These are phyloP conservation scores for Penicillium canariense DNA, from an alignment of 495 filamentous ascomycete species.

Conservation along the genomic window DNA sequence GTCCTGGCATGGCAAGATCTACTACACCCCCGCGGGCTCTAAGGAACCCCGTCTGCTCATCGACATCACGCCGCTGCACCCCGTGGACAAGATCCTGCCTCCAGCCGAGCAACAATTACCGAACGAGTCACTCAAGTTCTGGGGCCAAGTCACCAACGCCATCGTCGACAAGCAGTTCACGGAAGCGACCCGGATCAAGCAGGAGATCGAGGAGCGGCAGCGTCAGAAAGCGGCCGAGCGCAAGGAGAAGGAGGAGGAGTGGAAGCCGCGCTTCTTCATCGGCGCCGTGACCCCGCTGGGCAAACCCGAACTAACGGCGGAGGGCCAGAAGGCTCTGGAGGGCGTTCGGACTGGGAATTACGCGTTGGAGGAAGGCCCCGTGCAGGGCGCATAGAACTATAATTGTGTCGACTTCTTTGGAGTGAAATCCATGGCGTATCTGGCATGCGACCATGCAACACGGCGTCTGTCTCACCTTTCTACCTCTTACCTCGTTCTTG, in stretches of 20 bases:
- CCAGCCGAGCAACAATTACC: conserved; percentile 73
- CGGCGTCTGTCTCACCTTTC: conserved; percentile 15
- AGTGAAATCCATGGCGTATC: conserved; percentile 26
- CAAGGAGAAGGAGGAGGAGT: conserved; percentile 61
- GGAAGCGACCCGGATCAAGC: conserved; percentile 81
- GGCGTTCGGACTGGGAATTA: conserved; percentile 64
- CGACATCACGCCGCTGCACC: conserved; percentile 77
- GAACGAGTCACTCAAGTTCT: conserved; percentile 88
- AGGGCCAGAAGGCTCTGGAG: conserved; percentile 67
- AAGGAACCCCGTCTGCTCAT: conserved; percentile 72
- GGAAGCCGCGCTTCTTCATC: conserved; percentile 89
- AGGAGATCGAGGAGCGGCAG: conserved; percentile 89
- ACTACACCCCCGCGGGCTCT: conserved; percentile 57
- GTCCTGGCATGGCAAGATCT: conserved; percentile 74
- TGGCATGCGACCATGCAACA: conserved; percentile 27
- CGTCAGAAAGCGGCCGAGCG: conserved; percentile 79
- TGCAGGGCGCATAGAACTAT: conserved; percentile 39
- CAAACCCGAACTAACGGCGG: conserved; percentile 74
- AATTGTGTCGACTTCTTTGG: conserved; percentile 10
- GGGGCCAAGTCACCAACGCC: conserved; percentile 82
- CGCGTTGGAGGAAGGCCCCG: conserved; percentile 48
- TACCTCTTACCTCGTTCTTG: not conserved
- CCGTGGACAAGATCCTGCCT: conserved; percentile 73
- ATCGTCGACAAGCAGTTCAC: conserved; percentile 80
- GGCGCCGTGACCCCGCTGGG: conserved; percentile 69